Percentiles rank a stretch among this genome's conserved stretches.
phyloP scores from a whole-genome alignment of 805 yeast species.

The Spathaspora boniae region DNA sequence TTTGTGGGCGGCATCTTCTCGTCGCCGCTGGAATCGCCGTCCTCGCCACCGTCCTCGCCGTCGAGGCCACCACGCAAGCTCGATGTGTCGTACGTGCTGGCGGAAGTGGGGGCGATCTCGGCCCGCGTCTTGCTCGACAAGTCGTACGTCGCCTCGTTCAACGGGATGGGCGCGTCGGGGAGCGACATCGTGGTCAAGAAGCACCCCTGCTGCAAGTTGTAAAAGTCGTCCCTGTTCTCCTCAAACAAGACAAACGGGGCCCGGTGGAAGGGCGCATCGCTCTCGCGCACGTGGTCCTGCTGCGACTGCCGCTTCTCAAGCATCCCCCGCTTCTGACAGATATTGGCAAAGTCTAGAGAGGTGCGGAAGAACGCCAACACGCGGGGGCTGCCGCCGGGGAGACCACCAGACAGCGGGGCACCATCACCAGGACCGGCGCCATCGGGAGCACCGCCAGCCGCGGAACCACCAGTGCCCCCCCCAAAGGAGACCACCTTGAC shows the following conservation, averaged over 20 bases:
- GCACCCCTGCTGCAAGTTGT: slow-evolving; percentile 47
- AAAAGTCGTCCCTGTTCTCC: slow-evolving; percentile 43
- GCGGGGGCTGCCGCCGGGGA: slow-evolving; percentile 3
- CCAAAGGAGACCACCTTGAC: slow-evolving; percentile 22
- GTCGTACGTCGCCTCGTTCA: slow-evolving; percentile 3
- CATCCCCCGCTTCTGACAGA: slow-evolving; percentile 51
- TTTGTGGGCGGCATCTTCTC: slow-evolving; percentile 18
- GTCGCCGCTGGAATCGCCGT: background rate
- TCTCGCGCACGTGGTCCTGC: slow-evolving; percentile 58
- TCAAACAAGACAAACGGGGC: slow-evolving; percentile 65
- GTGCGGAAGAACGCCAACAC: slow-evolving; percentile 49
- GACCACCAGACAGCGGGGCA: too few relatives aligned
- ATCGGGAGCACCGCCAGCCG: too few relatives aligned
- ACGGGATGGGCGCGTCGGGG: slow-evolving; percentile 43
- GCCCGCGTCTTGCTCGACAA: slow-evolving; percentile 1
- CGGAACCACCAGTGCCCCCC: too few relatives aligned
- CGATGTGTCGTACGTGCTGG: too few relatives aligned
- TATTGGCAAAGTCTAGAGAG: slow-evolving; percentile 55
- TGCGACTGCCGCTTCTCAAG: slow-evolving; percentile 49
- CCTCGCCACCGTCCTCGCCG: slow-evolving; percentile 4
- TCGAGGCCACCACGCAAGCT: too few relatives aligned
- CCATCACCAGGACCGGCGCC: too few relatives aligned
- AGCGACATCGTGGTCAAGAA: slow-evolving; percentile 59
- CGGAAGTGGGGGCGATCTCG: slow-evolving; percentile 5
- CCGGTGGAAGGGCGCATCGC: slow-evolving; percentile 85